Evolutionary conservation across 2,329 filamentous ascomycete species (phyloP), one percentile per base, ranked within the genome.

Genomic region (Colletotrichum sp.): DNA sequence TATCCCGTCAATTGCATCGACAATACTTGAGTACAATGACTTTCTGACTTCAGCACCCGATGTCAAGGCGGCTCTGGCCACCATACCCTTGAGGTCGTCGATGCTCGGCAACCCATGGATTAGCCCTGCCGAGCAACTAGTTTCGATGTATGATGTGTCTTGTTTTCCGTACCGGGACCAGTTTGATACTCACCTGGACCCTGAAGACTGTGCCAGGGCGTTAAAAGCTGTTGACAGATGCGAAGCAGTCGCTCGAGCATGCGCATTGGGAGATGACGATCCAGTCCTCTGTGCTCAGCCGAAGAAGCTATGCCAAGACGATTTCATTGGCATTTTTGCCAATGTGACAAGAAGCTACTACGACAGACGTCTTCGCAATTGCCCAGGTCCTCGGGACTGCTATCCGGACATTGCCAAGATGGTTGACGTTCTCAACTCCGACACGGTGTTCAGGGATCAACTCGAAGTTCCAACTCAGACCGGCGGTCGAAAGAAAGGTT

Each of bases 91-190:
- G 6, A 34, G 70, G 21, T 72, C 70, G 26, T 36, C 68, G 30
- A 34, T 72, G 28, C 24, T 68, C 12, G 70, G 70, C 3, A 72
- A 72, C 14, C 70, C 70, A 4, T 61, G 62, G 70, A 72, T 68
- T 21, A 56, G 52, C 30, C 70, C 63, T 4, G 62, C 70, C 4
- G 52, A 67, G 9, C 70, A 68, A 18, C 8, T 62, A 2, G 18
- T 63, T 10, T 72, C 70, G 14, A 67, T 66, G 52, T 64, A 72
- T n/a, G 70, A 72, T 14, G 63, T 72, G n/a, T 59, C 48, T 18
- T 72, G 70, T 16, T 38, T 67, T 18, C 10, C 59, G 4, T 63
- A 59, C 2, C 24, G 70, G 8, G 26, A 55, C 16, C 18, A 55
- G 14, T 67, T 32, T 21, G 26, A n/a, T 10, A 28, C 32, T 24